These are phyloP conservation scores for Plantago ovata DNA, from an alignment of 257 asterid species.

Conservation along the genomic window DNA sequence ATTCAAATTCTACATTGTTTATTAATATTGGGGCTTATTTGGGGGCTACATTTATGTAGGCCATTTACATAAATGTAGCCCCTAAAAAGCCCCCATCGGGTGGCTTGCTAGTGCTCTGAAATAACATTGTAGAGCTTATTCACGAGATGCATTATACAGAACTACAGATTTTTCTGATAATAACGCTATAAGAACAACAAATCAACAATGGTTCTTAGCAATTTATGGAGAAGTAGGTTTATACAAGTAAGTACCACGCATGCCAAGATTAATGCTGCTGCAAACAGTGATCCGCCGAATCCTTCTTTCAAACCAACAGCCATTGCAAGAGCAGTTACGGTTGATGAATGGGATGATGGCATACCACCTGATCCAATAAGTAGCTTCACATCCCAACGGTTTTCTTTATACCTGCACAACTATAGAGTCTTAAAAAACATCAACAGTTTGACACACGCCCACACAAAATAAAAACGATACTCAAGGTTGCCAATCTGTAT, in stretches of 20 bases:
- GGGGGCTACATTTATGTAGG: neutral
- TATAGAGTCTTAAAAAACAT: conserved; percentile 25
- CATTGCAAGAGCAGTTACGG: conserved; percentile 82
- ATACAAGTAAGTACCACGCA: conserved; percentile 54
- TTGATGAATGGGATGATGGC: conserved; percentile 98
- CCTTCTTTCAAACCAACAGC: conserved; percentile 87
- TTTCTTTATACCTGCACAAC: conserved; percentile 84
- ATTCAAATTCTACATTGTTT: too few relatives aligned
- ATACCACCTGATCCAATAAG: conserved; percentile 94
- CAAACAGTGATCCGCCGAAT: conserved; percentile 76
- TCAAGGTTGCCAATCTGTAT: neutral
- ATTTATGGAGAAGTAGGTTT: neutral
- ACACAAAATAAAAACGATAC: neutral
- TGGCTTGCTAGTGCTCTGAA: too few relatives aligned
- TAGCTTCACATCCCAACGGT: conserved; percentile 72
- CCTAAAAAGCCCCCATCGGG: too few relatives aligned
- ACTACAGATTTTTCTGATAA: neutral
- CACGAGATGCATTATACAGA: neutral
- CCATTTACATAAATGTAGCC: too few relatives aligned
- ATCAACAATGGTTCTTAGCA: neutral
- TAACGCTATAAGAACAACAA: neutral
- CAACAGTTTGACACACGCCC: conserved; percentile 1
- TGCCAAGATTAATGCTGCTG: conserved; percentile 66
- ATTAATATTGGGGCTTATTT: neutral
- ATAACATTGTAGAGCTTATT: neutral